These are phyloP conservation scores for Monilinia polystroma DNA, from an alignment of 2,329 filamentous ascomycete species.

Conservation along the genomic window DNA sequence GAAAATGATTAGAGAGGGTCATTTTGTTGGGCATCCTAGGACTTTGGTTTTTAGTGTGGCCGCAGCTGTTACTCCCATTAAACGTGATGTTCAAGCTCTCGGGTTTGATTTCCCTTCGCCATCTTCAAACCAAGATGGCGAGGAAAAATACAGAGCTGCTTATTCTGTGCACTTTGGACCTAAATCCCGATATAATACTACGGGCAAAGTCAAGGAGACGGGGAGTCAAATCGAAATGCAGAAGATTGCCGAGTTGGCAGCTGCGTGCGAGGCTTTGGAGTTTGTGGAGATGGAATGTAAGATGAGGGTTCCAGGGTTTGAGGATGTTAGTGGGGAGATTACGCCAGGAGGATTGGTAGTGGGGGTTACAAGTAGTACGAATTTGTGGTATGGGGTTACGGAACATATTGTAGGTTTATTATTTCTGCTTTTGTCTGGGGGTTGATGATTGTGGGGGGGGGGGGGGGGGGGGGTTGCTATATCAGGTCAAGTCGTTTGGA, in stretches of 20 bases:
- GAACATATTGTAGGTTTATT: conserved; percentile 22
- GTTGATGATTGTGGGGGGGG: too few species aligned
- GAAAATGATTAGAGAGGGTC: conserved; percentile 11
- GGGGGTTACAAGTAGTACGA: conserved; percentile 19
- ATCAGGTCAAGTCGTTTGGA: too few species aligned
- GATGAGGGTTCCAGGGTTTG: conserved; percentile 11
- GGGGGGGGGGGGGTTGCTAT: neutral
- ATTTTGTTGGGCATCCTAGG: conserved; percentile 12
- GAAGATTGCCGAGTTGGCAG: conserved; percentile 19
- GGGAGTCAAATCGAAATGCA: conserved; percentile 10
- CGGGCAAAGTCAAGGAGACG: conserved; percentile 3
- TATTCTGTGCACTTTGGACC: conserved; percentile 16
- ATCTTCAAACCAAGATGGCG: neutral
- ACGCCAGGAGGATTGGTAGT: conserved; percentile 6
- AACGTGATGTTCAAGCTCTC: neutral
- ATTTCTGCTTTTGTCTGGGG: too few species aligned
- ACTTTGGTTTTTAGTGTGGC: conserved; percentile 21
- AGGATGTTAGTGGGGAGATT: conserved; percentile 11
- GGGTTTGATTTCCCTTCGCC: neutral
- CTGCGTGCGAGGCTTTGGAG: conserved; percentile 18
- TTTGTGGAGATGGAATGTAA: conserved; percentile 17
- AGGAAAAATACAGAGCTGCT: conserved; percentile 7
- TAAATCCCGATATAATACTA: conserved; percentile 9
- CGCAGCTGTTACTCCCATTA: neutral
- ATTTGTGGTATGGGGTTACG: conserved; percentile 22